Conservation (phyloP, 768 basidiomycete species). For the Phaeotremella skinneri region DNA sequence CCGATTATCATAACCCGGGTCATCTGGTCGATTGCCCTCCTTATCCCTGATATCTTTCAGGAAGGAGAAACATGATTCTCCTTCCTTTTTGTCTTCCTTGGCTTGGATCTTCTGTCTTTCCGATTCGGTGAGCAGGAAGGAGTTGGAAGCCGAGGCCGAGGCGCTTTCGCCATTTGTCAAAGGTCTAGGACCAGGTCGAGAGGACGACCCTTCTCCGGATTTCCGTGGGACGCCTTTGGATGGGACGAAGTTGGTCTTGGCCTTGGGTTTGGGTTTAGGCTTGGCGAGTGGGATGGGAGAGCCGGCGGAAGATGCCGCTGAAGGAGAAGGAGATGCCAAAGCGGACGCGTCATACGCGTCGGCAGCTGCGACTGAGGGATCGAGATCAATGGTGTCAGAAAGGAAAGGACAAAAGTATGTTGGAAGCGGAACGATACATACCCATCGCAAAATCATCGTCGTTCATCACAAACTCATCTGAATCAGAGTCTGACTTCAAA, state of each 20-base stretch:
- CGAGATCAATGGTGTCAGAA: neutral
- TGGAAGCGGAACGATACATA: slow-evolving; percentile 15
- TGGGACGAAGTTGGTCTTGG: slow-evolving; percentile 21
- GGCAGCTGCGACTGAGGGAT: slow-evolving; percentile 31
- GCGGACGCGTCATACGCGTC: slow-evolving; percentile 38
- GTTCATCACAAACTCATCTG: slow-evolving; percentile 47
- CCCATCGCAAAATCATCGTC: slow-evolving; percentile 45
- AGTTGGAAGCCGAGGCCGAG: slow-evolving; percentile 33
- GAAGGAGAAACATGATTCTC: slow-evolving; percentile 75
- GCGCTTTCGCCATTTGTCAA: slow-evolving; percentile 11
- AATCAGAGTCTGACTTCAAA: slow-evolving; percentile 41
- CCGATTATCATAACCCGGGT: slow-evolving; percentile 84
- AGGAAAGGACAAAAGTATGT: neutral
- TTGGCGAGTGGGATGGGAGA: slow-evolving; percentile 18
- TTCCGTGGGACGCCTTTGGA: slow-evolving; percentile 21
- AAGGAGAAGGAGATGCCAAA: slow-evolving; percentile 22
- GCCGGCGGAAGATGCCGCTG: slow-evolving; percentile 9
- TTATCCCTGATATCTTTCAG: slow-evolving; percentile 72
- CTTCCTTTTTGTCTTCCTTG: slow-evolving; percentile 76
- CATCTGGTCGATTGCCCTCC: slow-evolving; percentile 72
- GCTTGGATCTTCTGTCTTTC: slow-evolving; percentile 71
- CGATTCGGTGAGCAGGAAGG: slow-evolving; percentile 72
- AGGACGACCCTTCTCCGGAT: slow-evolving; percentile 8
- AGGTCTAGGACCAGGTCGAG: slow-evolving; percentile 34
- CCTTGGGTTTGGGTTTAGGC: slow-evolving; percentile 15